Evolutionary conservation across 441 rosid genomes (phyloP), one percentile per base, ranked within the genome.

Genomic region (Populus tomentosa): DNA sequence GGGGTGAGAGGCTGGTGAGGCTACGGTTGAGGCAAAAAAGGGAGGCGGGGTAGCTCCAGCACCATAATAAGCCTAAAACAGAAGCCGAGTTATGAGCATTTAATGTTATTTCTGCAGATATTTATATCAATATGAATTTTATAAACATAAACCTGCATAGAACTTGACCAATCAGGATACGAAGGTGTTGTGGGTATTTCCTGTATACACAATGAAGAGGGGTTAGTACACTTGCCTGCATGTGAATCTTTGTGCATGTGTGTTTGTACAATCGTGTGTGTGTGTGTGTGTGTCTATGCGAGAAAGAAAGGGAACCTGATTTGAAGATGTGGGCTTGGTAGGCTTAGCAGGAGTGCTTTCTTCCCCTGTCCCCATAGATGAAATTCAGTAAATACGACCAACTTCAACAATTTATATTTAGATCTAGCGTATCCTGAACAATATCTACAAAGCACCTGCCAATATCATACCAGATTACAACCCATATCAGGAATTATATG

Each of bases 81-180:
- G 82, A 38, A 78, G 78, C 76, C 53, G 46, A 81, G 63, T 13
- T 38, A 72, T 84, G 69, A 84, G 82, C 75, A 79, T 69, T 61
- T 56, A 72, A 67, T 28, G 71, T 74, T 56, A 46, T 35, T 72
- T 56, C 74, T 56, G 46, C 18, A 35, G 46, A 21, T 33, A 64
- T 42, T 6, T 70, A 36, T 66, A 20, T 24, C 59, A 73, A 5
- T 69, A 73, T 72, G 62, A 46, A 66, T 72, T 77, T 61, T 30
- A 50, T 63, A 23, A 74, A 76, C 28, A 65, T 68, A 72, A 79
- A 96, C 98, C 98, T 94, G 98, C 97, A 97, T 86, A 73, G 98
- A 81, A 81, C 79, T 91, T 67, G 97, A 85, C 99, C 99, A 97
- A 82, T 94, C 99, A 67, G 94, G 88, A 85, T 97, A 94, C 6